Evolutionary conservation across 2,329 filamentous ascomycete genomes (phyloP), one percentile per base, ranked within the genome.

Genomic region (Boeremia exigua): DNA sequence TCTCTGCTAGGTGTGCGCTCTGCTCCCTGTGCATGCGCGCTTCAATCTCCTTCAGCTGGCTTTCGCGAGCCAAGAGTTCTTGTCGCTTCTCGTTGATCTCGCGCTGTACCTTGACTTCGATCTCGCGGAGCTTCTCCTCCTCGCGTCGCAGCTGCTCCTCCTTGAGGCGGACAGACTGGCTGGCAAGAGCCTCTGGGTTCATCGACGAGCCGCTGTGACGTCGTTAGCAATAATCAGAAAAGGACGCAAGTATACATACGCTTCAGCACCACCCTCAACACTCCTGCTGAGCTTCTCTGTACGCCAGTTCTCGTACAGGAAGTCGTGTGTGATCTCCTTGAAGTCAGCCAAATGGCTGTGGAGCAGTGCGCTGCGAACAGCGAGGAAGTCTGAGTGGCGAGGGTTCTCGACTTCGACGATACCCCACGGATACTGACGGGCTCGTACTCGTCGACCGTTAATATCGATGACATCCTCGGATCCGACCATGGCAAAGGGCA

Each of bases 81-180:
- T 99, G 95, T 82, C 95, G 89, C 87, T 99, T 99, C 86, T 98
- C 95, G 81, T 97, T 96, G 83, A 99, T 99, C 81, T 99, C 95
- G 76, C 95, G 91, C 83, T 99, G 95, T 62, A 99, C 95, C 88
- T 99, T 99, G 83, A 97, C 84, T 78, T 99, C 95, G 77, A 99
- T 98, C 83, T 99, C 95, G 79, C 95, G 91, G 63, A 99, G 89
- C 85, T 99, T 99, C 89, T 99, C 95, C 83, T 99, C 95, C 80
- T 99, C 95, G 73, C 95, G 92, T 75, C 95, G 92, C 69, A 99
- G 90, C 80, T 99, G 95, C 81, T 99, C 95, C 79, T 99, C 95
- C 92, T 99, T 99, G 78, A 99, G 89, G 64, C 95, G 92, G 62
- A 99, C 95, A 33, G 93, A 98, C 80, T 99, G 95, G 59, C 91